Percentiles rank a stretch among this genome's conserved stretches.
These are phyloP conservation scores for Paramecium sexaurelia DNA, from an alignment of 73 alveolate genomes.

Conservation along the genomic window DNA sequence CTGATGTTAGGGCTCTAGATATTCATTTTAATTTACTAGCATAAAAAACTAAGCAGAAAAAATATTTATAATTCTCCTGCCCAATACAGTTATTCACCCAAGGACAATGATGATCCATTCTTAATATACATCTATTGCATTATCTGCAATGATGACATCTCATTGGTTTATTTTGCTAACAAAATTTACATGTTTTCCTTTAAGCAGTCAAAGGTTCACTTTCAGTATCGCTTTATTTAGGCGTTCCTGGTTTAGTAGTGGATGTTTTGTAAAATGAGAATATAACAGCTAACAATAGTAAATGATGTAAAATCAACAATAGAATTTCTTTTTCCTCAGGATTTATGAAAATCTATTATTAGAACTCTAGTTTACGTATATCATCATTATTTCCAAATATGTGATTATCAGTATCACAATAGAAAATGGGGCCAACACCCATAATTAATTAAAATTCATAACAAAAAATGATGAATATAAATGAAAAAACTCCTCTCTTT, in stretches of 20 bases:
- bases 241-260: constrained; percentile 16
- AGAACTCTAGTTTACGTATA: background rate
- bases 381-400: background rate
- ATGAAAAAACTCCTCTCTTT: background rate
- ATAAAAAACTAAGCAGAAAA: constrained; percentile 59
- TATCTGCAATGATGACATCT: constrained; percentile 82
- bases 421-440: background rate
- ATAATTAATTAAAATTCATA: constrained; percentile 21
- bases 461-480: constrained; percentile 15
- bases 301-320: background rate
- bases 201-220: background rate
- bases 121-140: constrained; percentile 81
- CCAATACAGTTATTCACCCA: constrained; percentile 88
- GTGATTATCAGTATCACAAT: background rate
- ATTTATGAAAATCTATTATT: background rate
- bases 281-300: background rate
- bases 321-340: background rate
- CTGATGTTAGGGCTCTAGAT: background rate
- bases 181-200: constrained; percentile 71
- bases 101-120: constrained; percentile 91
- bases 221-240: background rate
- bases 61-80: constrained; percentile 75
- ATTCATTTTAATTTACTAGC: constrained; percentile 14
- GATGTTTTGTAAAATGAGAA: constrained; percentile 4
- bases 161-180: constrained; percentile 78